These are phyloP conservation scores for Phytophthora chlamydospora DNA, from an alignment of 352 stramenopile genomes.

Conservation along the genomic window DNA sequence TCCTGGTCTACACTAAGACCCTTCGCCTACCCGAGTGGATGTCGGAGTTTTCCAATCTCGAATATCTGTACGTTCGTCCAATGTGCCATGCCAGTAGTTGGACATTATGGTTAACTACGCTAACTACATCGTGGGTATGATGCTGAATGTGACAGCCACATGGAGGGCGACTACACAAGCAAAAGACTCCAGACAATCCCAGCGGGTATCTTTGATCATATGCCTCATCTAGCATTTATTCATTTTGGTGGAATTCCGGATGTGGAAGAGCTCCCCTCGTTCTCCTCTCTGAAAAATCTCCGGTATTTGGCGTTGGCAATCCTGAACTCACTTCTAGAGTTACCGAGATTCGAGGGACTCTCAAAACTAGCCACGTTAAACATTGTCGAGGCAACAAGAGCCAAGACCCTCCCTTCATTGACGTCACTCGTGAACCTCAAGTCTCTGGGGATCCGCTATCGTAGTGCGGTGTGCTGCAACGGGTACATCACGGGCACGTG, in stretches of 20 bases:
- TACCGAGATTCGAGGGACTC: slow-evolving; percentile 39
- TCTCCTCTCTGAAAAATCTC: slow-evolving; percentile 39
- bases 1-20: slow-evolving; percentile 45
- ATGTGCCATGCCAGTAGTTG: no score
- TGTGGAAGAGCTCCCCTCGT: slow-evolving; percentile 39
- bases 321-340: slow-evolving; percentile 21
- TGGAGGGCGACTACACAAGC: slow-evolving; percentile 45
- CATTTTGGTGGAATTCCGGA: slow-evolving; percentile 44
- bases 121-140: background rate
- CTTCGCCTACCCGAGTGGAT: slow-evolving; percentile 30
- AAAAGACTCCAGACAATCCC: slow-evolving; percentile 34
- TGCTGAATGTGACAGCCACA: slow-evolving; percentile 16
- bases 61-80: slow-evolving; percentile 40
- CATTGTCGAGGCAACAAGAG: slow-evolving; percentile 33
- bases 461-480: slow-evolving; percentile 41
- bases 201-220: slow-evolving; percentile 40
- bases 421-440: slow-evolving; percentile 16
- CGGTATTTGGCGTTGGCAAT: slow-evolving; percentile 46
- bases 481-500: slow-evolving; percentile 33
- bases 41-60: slow-evolving; percentile 31
- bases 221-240: slow-evolving; percentile 46
- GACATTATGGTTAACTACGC: no score
- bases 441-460: slow-evolving; percentile 33
- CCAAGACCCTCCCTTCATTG: slow-evolving; percentile 32
- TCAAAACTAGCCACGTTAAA: slow-evolving; percentile 24